These are phyloP conservation scores for Podospora pseudoanserina DNA, from an alignment of 495 filamentous ascomycete species.

Conservation along the genomic window DNA sequence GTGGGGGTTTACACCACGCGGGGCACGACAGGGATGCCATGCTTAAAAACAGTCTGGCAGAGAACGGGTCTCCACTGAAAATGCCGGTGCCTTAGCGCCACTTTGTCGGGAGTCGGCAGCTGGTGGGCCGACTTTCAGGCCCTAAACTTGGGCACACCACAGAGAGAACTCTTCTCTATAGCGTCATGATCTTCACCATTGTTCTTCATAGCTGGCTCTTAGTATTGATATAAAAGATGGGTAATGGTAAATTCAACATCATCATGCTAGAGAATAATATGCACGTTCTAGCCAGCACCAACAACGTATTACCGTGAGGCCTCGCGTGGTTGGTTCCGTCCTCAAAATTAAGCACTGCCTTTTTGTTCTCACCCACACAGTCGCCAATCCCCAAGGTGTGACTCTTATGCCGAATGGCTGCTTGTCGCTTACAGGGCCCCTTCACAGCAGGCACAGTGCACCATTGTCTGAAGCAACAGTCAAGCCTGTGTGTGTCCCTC, in stretches of 20 bases:
- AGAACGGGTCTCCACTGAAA: not conserved
- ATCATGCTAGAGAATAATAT: not conserved
- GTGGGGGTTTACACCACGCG: conserved; percentile 4
- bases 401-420: not conserved
- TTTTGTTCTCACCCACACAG: not conserved
- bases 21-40: not conserved
- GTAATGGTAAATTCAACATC: not conserved
- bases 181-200: not conserved
- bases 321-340: not conserved
- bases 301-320: not conserved
- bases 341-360: not conserved
- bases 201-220: no score
- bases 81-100: not conserved
- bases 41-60: not conserved
- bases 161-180: not conserved
- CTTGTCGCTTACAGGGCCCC: no score
- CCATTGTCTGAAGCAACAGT: not conserved
- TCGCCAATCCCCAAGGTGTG: not conserved
- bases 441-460: no score
- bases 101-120: not conserved
- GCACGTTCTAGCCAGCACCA: not conserved
- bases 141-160: not conserved
- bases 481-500: not conserved
- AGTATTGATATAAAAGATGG: not conserved
- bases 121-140: not conserved